phyloP scores from a whole-genome alignment of 495 filamentous ascomycete species.

The Cenococcum geophilum region DNA sequence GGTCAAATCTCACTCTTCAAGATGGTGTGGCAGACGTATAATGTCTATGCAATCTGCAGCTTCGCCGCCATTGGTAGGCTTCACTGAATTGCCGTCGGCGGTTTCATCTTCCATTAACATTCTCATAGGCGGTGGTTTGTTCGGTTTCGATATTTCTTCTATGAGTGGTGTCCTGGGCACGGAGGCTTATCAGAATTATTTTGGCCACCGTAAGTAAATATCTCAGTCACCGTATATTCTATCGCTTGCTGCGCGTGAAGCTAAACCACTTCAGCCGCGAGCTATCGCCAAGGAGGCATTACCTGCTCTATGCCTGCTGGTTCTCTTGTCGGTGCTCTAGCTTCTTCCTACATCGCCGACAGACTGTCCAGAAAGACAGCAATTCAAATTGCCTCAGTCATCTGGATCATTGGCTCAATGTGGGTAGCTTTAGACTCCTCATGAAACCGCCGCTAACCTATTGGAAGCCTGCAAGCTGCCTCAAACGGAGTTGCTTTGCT shows the following conservation, averaged over 20 bases:
- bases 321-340: constrained; percentile 64
- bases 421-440: constrained; percentile 29
- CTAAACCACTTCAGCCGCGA: constrained; percentile 32
- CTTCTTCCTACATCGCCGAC: constrained; percentile 62
- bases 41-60: constrained; percentile 56
- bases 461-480: constrained; percentile 50
- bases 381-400: constrained; percentile 61
- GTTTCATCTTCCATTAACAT: background rate
- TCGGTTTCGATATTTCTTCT: constrained; percentile 68
- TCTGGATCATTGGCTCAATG: constrained; percentile 68
- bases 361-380: constrained; percentile 60
- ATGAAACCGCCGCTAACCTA: background rate
- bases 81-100: constrained; percentile 5
- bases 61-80: constrained; percentile 58
- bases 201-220: constrained; percentile 42
- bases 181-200: constrained; percentile 56
- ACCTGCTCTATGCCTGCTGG: constrained; percentile 69
- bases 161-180: constrained; percentile 65
- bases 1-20: constrained; percentile 6
- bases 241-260: background rate
- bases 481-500: constrained; percentile 58
- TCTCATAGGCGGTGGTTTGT: constrained; percentile 54
- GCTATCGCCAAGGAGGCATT: constrained; percentile 56
- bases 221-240: background rate
- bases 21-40: constrained; percentile 38